These are phyloP conservation scores for Histomonas meleagridis DNA, from an alignment of 208 protist genomes.

Conservation along the genomic window DNA sequence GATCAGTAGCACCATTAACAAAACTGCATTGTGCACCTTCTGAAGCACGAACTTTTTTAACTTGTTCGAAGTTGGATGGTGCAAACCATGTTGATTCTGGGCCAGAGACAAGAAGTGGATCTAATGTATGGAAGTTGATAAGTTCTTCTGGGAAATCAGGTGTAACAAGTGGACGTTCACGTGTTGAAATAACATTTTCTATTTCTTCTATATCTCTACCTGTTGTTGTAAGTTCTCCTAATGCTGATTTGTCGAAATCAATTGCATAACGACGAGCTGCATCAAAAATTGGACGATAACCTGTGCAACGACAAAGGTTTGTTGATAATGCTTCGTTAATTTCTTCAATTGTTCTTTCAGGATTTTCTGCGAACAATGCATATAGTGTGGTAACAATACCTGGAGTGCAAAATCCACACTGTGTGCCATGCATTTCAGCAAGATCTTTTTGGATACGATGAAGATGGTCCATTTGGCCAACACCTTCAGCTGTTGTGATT, in stretches of 20 bases:
- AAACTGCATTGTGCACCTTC: background rate
- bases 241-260: background rate
- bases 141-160: slow-evolving; percentile 17
- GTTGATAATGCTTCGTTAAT: slow-evolving; percentile 46
- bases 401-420: slow-evolving; percentile 70
- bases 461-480: slow-evolving; percentile 23
- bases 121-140: background rate
- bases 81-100: background rate
- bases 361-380: slow-evolving; percentile 40
- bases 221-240: background rate
- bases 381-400: slow-evolving; percentile 63
- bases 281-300: slow-evolving; percentile 68
- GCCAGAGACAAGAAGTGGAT: background rate
- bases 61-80: background rate
- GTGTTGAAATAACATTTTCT: background rate
- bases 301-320: slow-evolving; percentile 74
- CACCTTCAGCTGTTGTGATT: slow-evolving; percentile 55
- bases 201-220: background rate
- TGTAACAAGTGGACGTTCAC: background rate
- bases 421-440: slow-evolving; percentile 51
- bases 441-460: slow-evolving; percentile 52
- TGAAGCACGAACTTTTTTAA: background rate
- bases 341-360: background rate
- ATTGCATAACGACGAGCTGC: slow-evolving; percentile 51
- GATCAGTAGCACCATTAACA: background rate